Evolutionary conservation across 1,284 basidiomycete species (phyloP).

Genomic region (Sporisorium reilianum): DNA sequence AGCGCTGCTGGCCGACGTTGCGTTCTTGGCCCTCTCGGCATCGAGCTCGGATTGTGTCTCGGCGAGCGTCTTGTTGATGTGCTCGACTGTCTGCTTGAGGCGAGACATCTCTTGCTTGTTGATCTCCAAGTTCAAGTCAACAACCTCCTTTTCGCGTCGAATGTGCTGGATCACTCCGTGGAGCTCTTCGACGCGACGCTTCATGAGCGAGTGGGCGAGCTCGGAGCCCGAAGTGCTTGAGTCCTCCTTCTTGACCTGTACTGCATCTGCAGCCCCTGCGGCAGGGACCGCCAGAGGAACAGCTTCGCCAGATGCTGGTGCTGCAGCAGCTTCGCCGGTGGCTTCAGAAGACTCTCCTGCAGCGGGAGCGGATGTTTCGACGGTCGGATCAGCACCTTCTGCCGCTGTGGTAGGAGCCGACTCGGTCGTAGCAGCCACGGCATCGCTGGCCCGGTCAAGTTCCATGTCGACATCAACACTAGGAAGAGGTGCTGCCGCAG

Average conservation of each 20-base stretch:
- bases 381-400: slow-evolving; percentile 50
- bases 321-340: slow-evolving; percentile 3
- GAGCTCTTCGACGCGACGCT: slow-evolving; percentile 70
- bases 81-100: slow-evolving; percentile 81
- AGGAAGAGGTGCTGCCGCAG: slow-evolving; percentile 66
- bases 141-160: slow-evolving; percentile 89
- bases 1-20: slow-evolving; percentile 74
- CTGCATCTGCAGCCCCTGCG: background rate
- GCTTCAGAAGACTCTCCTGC: slow-evolving; percentile 2
- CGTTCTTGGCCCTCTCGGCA: slow-evolving; percentile 44
- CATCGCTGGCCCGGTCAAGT: slow-evolving; percentile 22
- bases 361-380: background rate
- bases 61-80: slow-evolving; percentile 78
- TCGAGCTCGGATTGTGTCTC: slow-evolving; percentile 74
- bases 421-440: slow-evolving; percentile 63
- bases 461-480: slow-evolving; percentile 64
- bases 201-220: slow-evolving; percentile 39
- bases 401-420: slow-evolving; percentile 73
- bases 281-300: background rate
- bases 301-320: slow-evolving; percentile 7
- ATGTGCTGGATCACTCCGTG: slow-evolving; percentile 84
- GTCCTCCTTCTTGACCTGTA: slow-evolving; percentile 27
- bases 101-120: slow-evolving; percentile 85
- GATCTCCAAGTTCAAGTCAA: slow-evolving; percentile 86
- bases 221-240: slow-evolving; percentile 23